Evolutionary conservation across 345 rosid species (phyloP).

Genomic region (sweet orange (Citrus sinensis)): DVS_A1.0 CM039162.1:1221501-1222000

Average conservation of each 20-base stretch:
- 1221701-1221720: background rate
- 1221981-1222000: background rate
- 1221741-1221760: background rate
- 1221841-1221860: background rate
- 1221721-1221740: background rate
- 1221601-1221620: constrained; percentile 85
- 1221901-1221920: constrained; percentile 2
- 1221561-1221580: background rate
- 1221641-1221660: constrained; percentile 64
- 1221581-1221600: constrained; percentile 82
- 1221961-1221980: background rate
- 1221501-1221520: background rate
- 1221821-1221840: background rate
- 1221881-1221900: background rate
- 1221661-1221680: background rate
- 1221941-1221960: background rate
- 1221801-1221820: background rate
- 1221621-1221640: constrained; percentile 85
- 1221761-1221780: background rate
- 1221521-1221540: background rate
- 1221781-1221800: background rate
- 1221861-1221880: background rate
- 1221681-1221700: background rate
- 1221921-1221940: background rate
- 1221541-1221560: background rate